Evolutionary conservation across 2,329 filamentous ascomycete genomes (phyloP).

Genomic region (Neospermospora avenae): DNA sequence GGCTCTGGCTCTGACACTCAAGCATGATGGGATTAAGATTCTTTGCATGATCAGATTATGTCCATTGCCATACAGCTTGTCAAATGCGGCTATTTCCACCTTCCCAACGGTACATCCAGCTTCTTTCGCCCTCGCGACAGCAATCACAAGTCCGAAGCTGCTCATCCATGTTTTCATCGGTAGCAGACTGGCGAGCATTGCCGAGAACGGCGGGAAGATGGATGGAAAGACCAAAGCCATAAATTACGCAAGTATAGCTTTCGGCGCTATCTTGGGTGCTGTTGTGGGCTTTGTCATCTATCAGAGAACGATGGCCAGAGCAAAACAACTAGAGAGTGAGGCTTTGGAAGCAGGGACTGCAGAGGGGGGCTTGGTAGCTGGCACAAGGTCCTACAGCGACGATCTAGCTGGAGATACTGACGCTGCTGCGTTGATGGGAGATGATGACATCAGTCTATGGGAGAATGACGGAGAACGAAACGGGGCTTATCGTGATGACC

Average conservation of each 20-base stretch:
- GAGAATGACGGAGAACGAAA: slow-evolving; percentile 24
- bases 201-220: slow-evolving; percentile 84
- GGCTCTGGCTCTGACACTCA: slow-evolving; percentile 81
- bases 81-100: slow-evolving; percentile 91
- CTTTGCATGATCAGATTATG: slow-evolving; percentile 90
- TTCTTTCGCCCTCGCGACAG: slow-evolving; percentile 78
- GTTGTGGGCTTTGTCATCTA: slow-evolving; percentile 85
- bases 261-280: slow-evolving; percentile 69
- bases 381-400: slow-evolving; percentile 26
- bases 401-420: slow-evolving; percentile 19
- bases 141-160: slow-evolving; percentile 78
- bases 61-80: slow-evolving; percentile 86
- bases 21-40: slow-evolving; percentile 84
- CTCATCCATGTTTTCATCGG: slow-evolving; percentile 93
- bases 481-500: slow-evolving; percentile 31
- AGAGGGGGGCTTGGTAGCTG: slow-evolving; percentile 8
- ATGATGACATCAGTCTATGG: slow-evolving; percentile 37
- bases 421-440: slow-evolving; percentile 31
- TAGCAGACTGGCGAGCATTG: slow-evolving; percentile 73
- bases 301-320: slow-evolving; percentile 61
- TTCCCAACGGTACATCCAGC: slow-evolving; percentile 80
- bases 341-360: slow-evolving; percentile 28
- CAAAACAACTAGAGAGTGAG: slow-evolving; percentile 49
- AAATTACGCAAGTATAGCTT: slow-evolving; percentile 77
- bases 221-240: slow-evolving; percentile 70